These are phyloP conservation scores for Fomitopsis betulina DNA, from an alignment of 1,284 basidiomycete species.

Conservation along the genomic window DNA sequence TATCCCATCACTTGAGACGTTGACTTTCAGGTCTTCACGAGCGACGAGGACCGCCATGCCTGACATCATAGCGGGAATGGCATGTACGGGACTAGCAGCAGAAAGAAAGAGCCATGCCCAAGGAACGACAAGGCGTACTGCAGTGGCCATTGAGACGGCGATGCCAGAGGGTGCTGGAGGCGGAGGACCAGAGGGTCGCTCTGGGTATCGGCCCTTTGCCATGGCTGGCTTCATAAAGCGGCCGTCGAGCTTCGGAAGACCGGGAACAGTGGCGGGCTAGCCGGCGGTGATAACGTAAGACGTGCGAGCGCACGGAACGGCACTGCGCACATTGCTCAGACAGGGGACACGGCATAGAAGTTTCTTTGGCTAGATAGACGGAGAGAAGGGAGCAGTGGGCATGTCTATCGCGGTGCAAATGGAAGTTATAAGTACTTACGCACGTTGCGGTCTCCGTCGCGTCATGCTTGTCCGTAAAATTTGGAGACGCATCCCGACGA, in stretches of 20 bases:
- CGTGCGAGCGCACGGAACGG: background rate
- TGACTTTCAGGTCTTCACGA: conserved; percentile 18
- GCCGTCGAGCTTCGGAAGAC: background rate
- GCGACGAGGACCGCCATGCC: background rate
- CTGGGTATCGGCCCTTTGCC: background rate
- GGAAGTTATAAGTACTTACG: background rate
- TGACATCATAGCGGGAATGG: background rate
- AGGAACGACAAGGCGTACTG: conserved; percentile 3
- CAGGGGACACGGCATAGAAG: background rate
- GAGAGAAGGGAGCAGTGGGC: background rate
- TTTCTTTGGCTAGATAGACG: background rate
- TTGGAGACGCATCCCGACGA: background rate
- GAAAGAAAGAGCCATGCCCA: conserved; percentile 6
- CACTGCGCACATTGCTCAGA: background rate
- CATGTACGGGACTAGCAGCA: background rate
- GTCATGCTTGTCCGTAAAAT: background rate
- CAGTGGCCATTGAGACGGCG: conserved; percentile 5
- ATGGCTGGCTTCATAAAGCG: background rate
- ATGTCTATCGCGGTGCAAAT: background rate
- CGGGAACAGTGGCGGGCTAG: background rate
- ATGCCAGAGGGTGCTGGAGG: background rate
- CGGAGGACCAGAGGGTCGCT: conserved; percentile 6
- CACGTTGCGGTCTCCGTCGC: background rate
- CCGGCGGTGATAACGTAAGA: background rate
- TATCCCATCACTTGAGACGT: conserved; percentile 38